Evolutionary conservation across 2,329 filamentous ascomycete species (phyloP), one percentile per base, ranked within the genome.

Genomic region (Proliferodiscus dingleyae): DNA sequence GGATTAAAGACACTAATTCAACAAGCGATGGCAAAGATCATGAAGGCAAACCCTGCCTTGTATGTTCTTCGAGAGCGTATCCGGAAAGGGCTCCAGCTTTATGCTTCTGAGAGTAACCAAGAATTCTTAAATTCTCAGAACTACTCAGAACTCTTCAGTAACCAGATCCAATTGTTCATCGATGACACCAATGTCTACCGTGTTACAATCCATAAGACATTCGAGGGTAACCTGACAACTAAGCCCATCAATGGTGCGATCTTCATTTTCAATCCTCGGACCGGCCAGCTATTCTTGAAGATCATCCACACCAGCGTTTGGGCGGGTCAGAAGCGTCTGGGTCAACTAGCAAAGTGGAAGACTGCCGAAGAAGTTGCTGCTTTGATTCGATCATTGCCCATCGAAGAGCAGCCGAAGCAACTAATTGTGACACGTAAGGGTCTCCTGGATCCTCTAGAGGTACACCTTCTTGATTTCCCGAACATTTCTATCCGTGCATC

Each of bases 231-330:
- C 65, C 74, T 98, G 79, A 98, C 93, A 0, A 98, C 93, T 2
- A 98, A 98, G 70, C 93, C 93, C 3, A 98, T 98, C 76, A 98
- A 98, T 66, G 93, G 93, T 64, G 93, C 94, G 37, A 97, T 98
- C 65, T 98, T 98, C 74, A 98, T 98, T 64, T 97, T 98, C 80
- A 98, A 98, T 66, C 93, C 94, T n/a, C 82, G 91, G 47, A 98
- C 93, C 42, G 93, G 93, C 41, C 93, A 98, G 63, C 71, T 98
- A 30, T 98, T 98, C 81, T 70, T 98, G 64, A 98, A 98, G 77
- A 97, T 98, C 59, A 98, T 98, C 56, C 94, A 98, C 69, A 98
- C 93, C 1, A 96, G 90, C 63, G 94, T 98, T 22, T 98, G 93
- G 93, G 93, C 93, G 41, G 93, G 93, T 44, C 93, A 98, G 70